phyloP scores from a whole-genome alignment of 2,329 filamentous ascomycete genomes.

The Xylariaceae sp. region DNA sequence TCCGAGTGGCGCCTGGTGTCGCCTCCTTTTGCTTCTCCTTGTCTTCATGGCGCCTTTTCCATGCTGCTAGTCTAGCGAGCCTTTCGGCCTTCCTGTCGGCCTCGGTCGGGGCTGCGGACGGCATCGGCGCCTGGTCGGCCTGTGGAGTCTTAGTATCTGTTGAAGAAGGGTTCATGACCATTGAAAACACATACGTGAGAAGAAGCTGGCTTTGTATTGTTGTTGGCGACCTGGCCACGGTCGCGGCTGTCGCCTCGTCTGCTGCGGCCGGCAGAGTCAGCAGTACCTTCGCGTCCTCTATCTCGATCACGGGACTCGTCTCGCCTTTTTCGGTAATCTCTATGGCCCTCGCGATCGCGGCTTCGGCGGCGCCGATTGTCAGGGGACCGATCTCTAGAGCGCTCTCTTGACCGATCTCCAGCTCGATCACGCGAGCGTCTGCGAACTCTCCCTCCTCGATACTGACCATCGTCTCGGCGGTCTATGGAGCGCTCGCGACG shows the following conservation, averaged over 20 bases:
- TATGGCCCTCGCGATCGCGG: slow-evolving; percentile 50
- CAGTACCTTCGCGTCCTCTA: slow-evolving; percentile 61
- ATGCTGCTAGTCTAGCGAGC: slow-evolving; percentile 76
- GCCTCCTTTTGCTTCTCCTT: slow-evolving; percentile 69
- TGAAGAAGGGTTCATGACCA: neutral
- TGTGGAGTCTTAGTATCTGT: slow-evolving; percentile 33
- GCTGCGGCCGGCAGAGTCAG: slow-evolving; percentile 62
- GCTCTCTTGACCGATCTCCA: slow-evolving; percentile 45
- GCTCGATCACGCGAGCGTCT: slow-evolving; percentile 59
- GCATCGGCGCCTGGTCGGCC: slow-evolving; percentile 47
- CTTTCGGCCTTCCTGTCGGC: slow-evolving; percentile 75
- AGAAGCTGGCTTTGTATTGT: slow-evolving; percentile 44
- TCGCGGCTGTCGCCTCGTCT: slow-evolving; percentile 59
- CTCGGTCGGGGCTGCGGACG: slow-evolving; percentile 53
- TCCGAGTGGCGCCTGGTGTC: slow-evolving; percentile 59
- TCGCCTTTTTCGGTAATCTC: slow-evolving; percentile 63
- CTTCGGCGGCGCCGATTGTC: slow-evolving; percentile 55
- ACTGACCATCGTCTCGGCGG: slow-evolving; percentile 60
- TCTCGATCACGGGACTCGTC: slow-evolving; percentile 66
- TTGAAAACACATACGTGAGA: slow-evolving; percentile 49
- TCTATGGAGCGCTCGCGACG: slow-evolving; percentile 67
- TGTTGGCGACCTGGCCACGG: slow-evolving; percentile 47
- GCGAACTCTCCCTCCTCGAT: slow-evolving; percentile 52
- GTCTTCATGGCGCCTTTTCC: slow-evolving; percentile 85
- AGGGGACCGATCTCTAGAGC: slow-evolving; percentile 49